Evolutionary conservation across 2,329 filamentous ascomycete genomes (phyloP), one percentile per base, ranked within the genome.

Genomic region (Botrytis cinerea): DNA sequence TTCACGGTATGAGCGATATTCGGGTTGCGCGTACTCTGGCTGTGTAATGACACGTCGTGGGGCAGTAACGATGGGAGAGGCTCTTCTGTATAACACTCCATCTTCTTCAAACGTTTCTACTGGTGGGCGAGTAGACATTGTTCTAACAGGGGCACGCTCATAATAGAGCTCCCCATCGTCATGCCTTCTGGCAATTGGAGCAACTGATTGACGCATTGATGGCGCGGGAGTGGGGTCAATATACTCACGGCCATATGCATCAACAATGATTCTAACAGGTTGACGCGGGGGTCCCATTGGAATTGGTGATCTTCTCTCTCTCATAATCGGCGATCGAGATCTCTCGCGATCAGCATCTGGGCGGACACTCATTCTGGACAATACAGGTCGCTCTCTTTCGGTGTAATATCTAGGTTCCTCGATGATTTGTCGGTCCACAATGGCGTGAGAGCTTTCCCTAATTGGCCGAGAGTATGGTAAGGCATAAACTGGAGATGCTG

Each of bases 231-330:
- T 78, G 40, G 89, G 87, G 77, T 91, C 88, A 74, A 89, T 88
- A 83, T 95, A 98, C 80, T 93, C 90, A 80, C 93, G 93, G 59
- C 94, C 94, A 82, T 91, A 93, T 75, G 93, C 90, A 82, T 98
- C 95, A 72, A 97, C 86, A 48, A 97, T 86, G 75, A 97, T 91
- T 75, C 91, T 89, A 72, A 90, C 85, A 63, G 88, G 79, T 64
- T 84, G 85, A 60, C 81, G 80, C 48, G 85, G 85, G 64, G 85
- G 85, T 2, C 83, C 83, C 83, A 88, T 86, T n/a, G 77, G 32
- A 51, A 85, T 83, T 46, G 86, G 83, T 25, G 85, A 80, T 77
- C 83, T 80, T 76, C 83, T 80, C 75, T 86, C 83, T 75, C 83
- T 80, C 78, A 84, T 79, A 51, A 84, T 76, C 12, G 86, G 85